Evolutionary conservation across 2,329 filamentous ascomycete genomes (phyloP).

Genomic region (Claviceps pazoutovae): DNA sequence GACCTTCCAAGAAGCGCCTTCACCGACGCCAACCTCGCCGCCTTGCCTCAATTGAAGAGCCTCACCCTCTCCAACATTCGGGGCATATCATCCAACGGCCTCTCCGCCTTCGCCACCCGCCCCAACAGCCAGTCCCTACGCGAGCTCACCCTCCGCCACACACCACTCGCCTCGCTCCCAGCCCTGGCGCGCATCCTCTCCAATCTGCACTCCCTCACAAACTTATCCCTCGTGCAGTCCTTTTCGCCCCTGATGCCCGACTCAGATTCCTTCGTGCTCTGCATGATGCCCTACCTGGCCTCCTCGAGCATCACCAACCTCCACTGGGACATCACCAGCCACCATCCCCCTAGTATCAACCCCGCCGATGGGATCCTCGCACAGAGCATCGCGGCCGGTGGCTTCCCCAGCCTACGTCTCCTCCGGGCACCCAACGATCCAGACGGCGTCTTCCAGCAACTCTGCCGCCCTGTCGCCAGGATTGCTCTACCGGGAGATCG

Average conservation of each 20-base stretch:
- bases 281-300: conserved; percentile 51
- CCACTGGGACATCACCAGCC: conserved; percentile 51
- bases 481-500: conserved; percentile 38
- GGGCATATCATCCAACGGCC: conserved; percentile 41
- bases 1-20: conserved; percentile 42
- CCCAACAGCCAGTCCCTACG: conserved; percentile 30
- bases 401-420: conserved; percentile 46
- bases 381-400: conserved; percentile 43
- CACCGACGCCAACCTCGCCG: conserved; percentile 39
- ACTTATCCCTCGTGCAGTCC: conserved; percentile 41
- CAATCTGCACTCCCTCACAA: conserved; percentile 33
- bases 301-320: conserved; percentile 37
- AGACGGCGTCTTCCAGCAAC: conserved; percentile 51
- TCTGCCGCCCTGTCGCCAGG: conserved; percentile 49
- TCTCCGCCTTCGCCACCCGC: conserved; percentile 42
- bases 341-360: conserved; percentile 25
- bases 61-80: conserved; percentile 41
- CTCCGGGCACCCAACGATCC: conserved; percentile 56
- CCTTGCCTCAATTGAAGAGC: conserved; percentile 39
- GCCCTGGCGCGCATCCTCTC: conserved; percentile 46
- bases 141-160: conserved; percentile 40
- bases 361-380: conserved; percentile 49
- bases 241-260: conserved; percentile 40
- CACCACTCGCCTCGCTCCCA: conserved; percentile 41
- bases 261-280: conserved; percentile 38